A percentile compares a stretch with the other conserved stretches of the same genome.
Conservation (phyloP, 129 eudicot species). For the Lactuca sativa region DNA sequence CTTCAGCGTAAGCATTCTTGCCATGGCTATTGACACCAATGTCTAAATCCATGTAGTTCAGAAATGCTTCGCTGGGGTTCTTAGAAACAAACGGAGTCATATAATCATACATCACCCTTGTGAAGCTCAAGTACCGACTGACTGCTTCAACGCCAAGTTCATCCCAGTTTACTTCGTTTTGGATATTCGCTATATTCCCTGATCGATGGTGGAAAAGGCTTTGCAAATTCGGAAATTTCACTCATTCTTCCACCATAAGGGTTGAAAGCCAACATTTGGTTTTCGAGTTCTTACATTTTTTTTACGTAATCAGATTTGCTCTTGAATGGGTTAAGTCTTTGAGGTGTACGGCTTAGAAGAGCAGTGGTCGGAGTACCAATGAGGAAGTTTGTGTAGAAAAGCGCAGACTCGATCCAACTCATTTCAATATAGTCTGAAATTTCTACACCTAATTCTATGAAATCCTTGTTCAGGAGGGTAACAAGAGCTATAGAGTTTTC, state of each 20-base stretch:
- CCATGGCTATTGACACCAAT: slow-evolving; percentile 32
- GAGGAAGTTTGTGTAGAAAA: slow-evolving; percentile 13
- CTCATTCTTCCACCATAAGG: slow-evolving; percentile 42
- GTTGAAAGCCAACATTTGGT: slow-evolving; percentile 17
- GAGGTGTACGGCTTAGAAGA: slow-evolving; percentile 19
- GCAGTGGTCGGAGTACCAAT: slow-evolving; percentile 15
- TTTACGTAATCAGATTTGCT: slow-evolving; percentile 38
- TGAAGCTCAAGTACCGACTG: slow-evolving; percentile 12
- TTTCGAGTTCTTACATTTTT: neutral
- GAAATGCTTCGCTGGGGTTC: slow-evolving; percentile 21
- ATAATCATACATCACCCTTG: slow-evolving; percentile 18
- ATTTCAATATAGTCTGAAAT: slow-evolving; percentile 26
- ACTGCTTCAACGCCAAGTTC: slow-evolving; percentile 23
- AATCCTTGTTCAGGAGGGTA: slow-evolving; percentile 21
- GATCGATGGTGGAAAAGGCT: slow-evolving; percentile 39
- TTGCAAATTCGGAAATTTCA: slow-evolving; percentile 21
- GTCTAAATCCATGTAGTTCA: slow-evolving; percentile 40
- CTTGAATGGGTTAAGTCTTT: neutral
- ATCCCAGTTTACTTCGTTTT: slow-evolving; percentile 25
- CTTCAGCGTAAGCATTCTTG: slow-evolving; percentile 20
- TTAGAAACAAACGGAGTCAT: slow-evolving; percentile 30
- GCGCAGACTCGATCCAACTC: slow-evolving; percentile 33
- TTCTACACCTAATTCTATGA: slow-evolving; percentile 9
- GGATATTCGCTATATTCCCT: slow-evolving; percentile 37
- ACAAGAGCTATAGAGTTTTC: slow-evolving; percentile 20